Evolutionary conservation across 192 early-diverging fungal genomes (phyloP).

Genomic region (Spinellus fusiger): DNA sequence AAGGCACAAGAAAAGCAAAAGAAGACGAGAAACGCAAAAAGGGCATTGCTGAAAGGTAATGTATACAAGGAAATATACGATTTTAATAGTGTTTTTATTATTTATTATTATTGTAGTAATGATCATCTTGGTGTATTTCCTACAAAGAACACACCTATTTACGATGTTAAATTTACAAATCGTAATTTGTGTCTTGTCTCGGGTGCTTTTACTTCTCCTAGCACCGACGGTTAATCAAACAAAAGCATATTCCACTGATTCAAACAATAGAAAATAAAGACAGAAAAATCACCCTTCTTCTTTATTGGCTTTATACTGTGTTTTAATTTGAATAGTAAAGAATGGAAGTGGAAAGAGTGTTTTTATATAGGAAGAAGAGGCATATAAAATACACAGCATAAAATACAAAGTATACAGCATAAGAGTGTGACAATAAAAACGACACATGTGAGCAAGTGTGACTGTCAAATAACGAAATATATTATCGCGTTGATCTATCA

Average conservation of each 20-base stretch:
- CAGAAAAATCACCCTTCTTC: background rate
- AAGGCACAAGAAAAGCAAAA: constrained; percentile 7
- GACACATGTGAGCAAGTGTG: no score
- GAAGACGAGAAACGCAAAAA: constrained; percentile 21
- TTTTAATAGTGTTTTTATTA: background rate
- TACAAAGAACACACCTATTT: constrained; percentile 91
- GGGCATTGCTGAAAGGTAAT: constrained; percentile 30
- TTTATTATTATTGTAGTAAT: constrained; percentile 9
- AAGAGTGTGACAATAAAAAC: no score
- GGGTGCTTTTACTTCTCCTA: constrained; percentile 59
- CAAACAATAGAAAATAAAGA: background rate
- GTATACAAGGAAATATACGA: no score
- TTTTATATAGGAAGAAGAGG: no score
- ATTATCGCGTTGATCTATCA: no score
- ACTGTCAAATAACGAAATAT: no score
- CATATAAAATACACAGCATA: no score
- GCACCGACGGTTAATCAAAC: background rate
- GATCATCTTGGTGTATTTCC: constrained; percentile 70
- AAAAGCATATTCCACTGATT: background rate
- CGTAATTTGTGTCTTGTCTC: constrained; percentile 81
- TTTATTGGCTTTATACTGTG: no score
- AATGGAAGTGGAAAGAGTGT: no score
- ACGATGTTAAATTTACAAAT: constrained; percentile 75
- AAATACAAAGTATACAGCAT: no score
- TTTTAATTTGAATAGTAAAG: no score